Base-by-base conservation (phyloP, 305 asterid genomes). In the Fraxinus sp. region DNA sequence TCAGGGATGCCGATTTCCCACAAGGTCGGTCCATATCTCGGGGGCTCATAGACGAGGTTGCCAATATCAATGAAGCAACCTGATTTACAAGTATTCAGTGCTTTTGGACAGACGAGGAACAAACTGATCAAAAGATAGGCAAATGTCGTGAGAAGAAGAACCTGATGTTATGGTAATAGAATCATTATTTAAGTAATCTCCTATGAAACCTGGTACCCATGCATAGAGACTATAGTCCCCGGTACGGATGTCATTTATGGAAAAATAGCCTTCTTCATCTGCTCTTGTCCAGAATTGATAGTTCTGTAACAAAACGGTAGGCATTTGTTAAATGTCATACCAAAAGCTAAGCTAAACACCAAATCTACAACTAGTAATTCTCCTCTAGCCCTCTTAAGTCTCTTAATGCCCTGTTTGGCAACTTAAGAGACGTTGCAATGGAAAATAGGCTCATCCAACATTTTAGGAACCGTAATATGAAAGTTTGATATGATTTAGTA, bases 1-100 rank as follows among this genome's bases (percentile, higher is more conserved):
- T 91, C 97, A 20, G 98, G 94, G 37, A 88, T 76, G 64, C 97
- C 97, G 4, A 94, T 94, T 88, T 94, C 98, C 98, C 98, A 94
- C 16, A 92, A 35, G 26, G 96, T 94, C 0, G 94, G 91, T 10
- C 97, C 98, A 26, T 87, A 86, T 90, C 98, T 88, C 28, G 98
- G 95, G 71, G 98, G 91, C 57, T 87, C 78, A 46, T 86, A 92
- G 7, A 89, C 90, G 20, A 91, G 74, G 59, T 90, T 77, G 18
- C 91, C 92, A 35, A 87, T 8, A 37, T 85, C 83, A 79, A 89
- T 80, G 75, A 80, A 74, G 70, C 64, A 81, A 41, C 93, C 95
- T 92, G 84, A 2, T 35, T 75, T 28, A 68, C 36, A 66, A 66
- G 18, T 33, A 28, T 30, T 24, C 75, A 30, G 36, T 39, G 2